phyloP scores from a whole-genome alignment of 148 eudicot genomes.

The Spergularia marina region DNA sequence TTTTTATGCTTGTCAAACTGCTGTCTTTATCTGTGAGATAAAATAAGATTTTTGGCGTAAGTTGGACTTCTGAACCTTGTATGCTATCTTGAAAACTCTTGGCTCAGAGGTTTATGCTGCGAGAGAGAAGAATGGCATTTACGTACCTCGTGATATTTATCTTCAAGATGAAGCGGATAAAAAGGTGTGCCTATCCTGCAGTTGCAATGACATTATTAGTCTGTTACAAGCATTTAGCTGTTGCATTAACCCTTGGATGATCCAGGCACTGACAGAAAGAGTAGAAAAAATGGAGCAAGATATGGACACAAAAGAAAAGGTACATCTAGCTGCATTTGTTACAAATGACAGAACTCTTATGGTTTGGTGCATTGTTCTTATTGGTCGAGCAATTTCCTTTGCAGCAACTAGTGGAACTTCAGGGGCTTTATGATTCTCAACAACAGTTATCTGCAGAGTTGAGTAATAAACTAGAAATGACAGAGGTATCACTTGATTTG shows the following conservation, averaged over 20 bases:
- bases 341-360: not conserved
- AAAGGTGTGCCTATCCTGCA: conserved; percentile 44
- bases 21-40: not conserved
- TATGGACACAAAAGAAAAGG: conserved; percentile 84
- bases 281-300: conserved; percentile 87
- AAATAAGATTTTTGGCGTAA: conserved; percentile 3
- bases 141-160: conserved; percentile 88
- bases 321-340: conserved; percentile 22
- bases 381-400: not conserved
- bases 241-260: conserved; percentile 17
- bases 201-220: not conserved
- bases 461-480: conserved; percentile 73
- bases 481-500: conserved; percentile 56
- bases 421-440: conserved; percentile 76
- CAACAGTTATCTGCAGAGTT: conserved; percentile 70
- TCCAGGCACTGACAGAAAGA: conserved; percentile 87
- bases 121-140: conserved; percentile 96
- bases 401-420: conserved; percentile 80
- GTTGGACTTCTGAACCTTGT: not conserved
- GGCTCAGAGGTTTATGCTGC: conserved; percentile 88
- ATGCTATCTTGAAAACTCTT: conserved; percentile 20
- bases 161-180: conserved; percentile 93
- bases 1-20: not conserved
- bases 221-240: not conserved
- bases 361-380: conserved; percentile 13